Conservation (phyloP, 768 basidiomycete genomes). For the Leucocoprinus sp. region DNA sequence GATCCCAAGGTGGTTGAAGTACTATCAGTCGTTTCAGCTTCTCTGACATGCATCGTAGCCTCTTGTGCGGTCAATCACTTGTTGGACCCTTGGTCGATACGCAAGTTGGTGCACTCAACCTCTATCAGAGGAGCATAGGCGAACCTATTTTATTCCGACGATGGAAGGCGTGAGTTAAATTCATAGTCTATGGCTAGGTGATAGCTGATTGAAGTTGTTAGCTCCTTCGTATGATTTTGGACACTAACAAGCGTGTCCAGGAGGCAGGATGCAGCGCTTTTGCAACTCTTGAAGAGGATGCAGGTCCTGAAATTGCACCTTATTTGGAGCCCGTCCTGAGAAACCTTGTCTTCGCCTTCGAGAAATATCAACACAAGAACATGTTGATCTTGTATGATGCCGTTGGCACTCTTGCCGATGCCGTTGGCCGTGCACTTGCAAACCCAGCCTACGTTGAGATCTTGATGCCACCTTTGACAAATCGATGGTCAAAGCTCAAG, state of each 20-base stretch:
- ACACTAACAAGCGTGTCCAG: conserved; percentile 98
- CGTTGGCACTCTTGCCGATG: conserved; percentile 96
- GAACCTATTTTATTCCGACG: conserved; percentile 87
- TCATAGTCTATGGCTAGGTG: conserved; percentile 4
- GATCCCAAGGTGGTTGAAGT: conserved; percentile 74
- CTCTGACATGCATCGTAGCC: conserved; percentile 44
- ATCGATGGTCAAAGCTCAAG: conserved; percentile 82
- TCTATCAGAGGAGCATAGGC: conserved; percentile 80
- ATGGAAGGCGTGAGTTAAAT: conserved; percentile 80
- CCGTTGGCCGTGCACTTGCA: conserved; percentile 82
- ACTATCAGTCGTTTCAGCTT: conserved; percentile 4
- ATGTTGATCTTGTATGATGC: conserved; percentile 98
- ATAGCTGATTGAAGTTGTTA: conserved; percentile 23
- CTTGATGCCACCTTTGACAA: conserved; percentile 90
- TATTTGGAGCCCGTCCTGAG: conserved; percentile 92
- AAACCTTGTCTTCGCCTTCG: conserved; percentile 92
- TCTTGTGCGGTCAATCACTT: conserved; percentile 94
- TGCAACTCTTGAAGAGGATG: conserved; percentile 97
- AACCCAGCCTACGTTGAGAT: conserved; percentile 87
- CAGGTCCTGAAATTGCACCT: conserved; percentile 80
- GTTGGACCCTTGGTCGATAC: conserved; percentile 99
- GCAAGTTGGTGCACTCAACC: conserved; percentile 94
- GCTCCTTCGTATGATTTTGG: conserved; percentile 95
- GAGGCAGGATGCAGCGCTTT: conserved; percentile 99
- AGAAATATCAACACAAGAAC: conserved; percentile 99